Base-by-base conservation (phyloP, 176 grass and related monocot species). In the Lolium perenne region DNA sequence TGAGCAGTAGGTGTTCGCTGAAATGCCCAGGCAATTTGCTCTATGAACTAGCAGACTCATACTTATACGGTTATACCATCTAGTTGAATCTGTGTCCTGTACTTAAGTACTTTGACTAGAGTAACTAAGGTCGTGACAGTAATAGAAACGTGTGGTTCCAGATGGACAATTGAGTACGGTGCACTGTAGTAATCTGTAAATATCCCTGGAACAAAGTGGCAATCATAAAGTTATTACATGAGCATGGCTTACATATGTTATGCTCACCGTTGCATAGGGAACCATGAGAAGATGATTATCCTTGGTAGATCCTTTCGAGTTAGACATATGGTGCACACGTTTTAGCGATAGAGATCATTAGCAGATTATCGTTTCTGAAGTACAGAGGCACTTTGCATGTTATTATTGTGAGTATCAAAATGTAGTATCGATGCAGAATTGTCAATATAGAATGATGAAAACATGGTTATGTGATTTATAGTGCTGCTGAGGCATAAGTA, bases 1-100 rank as follows among this genome's bases (percentile, higher is more conserved):
- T 20, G 85, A 45, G 32, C 22, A 60, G 57, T 10, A 87, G 64
- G 46, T 91, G 87, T 83, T 85, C 71, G 72, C 87, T 75, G 89
- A 82, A 76, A 86, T 94, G 74, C 65, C 61, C 84, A 87, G 21
- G 38, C 59, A 22, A 71, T 16, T n/a, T 71, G 9, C 40, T 55
- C 7, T 82, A 2, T 6, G 12, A 29, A 54, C 47, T 54, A 22
- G 48, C 32, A 32, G 29, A 55, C 7, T 82, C 49, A 23, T 29
- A 14, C 43, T 41, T 26, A n/a, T 72, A n/a, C n/a, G n/a, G n/a
- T n/a, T n/a, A n/a, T n/a, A n/a, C 38, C 38, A 8, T 46, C 3
- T 72, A 72, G 49, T 55, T 72, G 5, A 46, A 43, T 71, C 18
- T 18, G 1, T 20, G 35, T 58, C 10, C 17, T 54, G 11, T 51